Evolutionary conservation across 306 rosid genomes (phyloP).

Genomic region (Gynostemma pentaphyllum): DNA sequence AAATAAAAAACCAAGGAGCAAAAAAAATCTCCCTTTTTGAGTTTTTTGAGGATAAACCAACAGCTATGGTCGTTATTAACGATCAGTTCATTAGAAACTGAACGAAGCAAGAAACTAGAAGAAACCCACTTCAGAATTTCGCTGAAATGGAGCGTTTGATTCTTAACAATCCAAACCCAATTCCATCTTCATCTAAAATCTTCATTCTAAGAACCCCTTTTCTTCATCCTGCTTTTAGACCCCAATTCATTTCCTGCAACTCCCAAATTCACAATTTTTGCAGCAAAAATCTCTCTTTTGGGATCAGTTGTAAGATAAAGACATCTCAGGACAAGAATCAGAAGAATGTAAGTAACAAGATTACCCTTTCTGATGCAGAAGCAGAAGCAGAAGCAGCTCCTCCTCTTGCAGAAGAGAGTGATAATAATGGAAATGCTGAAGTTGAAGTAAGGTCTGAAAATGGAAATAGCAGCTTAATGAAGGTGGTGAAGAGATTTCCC

Average conservation of each 20-base stretch:
- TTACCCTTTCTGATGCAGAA: constrained; percentile 61
- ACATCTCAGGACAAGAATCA: constrained; percentile 35
- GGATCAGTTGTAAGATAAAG: constrained; percentile 35
- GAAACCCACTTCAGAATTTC: constrained; percentile 3
- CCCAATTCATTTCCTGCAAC: constrained; percentile 15
- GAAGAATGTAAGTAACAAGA: constrained; percentile 39
- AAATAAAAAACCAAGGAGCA: background rate
- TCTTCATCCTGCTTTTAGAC: constrained; percentile 26
- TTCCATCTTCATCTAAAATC: constrained; percentile 29
- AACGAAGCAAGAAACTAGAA: constrained; percentile 2
- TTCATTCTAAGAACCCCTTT: constrained; percentile 24
- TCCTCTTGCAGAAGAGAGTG: constrained; percentile 43
- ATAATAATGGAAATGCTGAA: constrained; percentile 15
- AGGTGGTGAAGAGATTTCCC: constrained; percentile 34
- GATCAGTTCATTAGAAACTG: constrained; percentile 1
- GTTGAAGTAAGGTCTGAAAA: constrained; percentile 22
- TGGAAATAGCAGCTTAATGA: constrained; percentile 24
- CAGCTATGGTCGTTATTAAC: constrained; percentile 39
- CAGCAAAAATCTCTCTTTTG: constrained; percentile 17
- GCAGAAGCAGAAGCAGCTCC: constrained; percentile 57
- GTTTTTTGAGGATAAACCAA: constrained; percentile 34
- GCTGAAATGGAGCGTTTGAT: constrained; percentile 35
- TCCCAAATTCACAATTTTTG: constrained; percentile 2
- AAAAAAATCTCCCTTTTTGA: background rate
- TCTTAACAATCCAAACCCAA: constrained; percentile 28